Evolutionary conservation across 139 green algal species (phyloP).

Genomic region (Astrephomene gubernaculifera): DNA sequence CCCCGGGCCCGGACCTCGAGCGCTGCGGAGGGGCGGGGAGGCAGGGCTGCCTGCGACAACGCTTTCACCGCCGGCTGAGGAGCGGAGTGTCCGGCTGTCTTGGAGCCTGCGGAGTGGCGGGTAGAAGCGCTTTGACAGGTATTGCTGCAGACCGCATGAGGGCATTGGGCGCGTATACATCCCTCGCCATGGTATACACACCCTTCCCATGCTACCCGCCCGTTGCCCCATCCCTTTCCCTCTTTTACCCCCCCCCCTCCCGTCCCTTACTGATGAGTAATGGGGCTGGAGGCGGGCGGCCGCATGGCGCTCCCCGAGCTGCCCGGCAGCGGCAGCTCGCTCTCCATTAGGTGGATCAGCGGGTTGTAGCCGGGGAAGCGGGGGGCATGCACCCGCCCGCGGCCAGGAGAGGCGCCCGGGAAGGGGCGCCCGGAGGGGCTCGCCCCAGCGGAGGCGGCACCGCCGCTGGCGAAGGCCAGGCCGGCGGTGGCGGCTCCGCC

Average conservation of each 20-base stretch:
- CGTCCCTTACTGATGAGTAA: conserved; percentile 25
- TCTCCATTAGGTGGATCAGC: conserved; percentile 18
- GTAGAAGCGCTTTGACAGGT: not conserved
- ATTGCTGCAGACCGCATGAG: no score
- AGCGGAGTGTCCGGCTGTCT: not conserved
- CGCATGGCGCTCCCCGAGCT: not conserved
- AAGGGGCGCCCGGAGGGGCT: not conserved
- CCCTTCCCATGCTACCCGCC: no score
- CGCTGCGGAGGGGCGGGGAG: no score
- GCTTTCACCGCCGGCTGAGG: no score
- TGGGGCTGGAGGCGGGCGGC: conserved; percentile 28
- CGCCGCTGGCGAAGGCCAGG: no score
- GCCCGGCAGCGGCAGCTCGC: conserved; percentile 18
- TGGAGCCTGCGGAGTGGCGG: not conserved
- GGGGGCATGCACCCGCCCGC: not conserved
- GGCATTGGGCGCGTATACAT: no score
- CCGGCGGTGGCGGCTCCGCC: no score
- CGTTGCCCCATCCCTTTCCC: no score
- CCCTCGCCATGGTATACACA: no score
- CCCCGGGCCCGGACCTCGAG: no score
- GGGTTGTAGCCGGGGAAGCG: conserved; percentile 45
- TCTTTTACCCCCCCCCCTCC: no score
- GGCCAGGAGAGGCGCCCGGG: not conserved
- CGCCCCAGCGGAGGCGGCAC: no score
- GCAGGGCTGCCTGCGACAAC: not conserved